A percentile compares a stretch with the other conserved stretches of the same genome.
Evolutionary conservation across 2,329 filamentous ascomycete genomes (phyloP).

Genomic region (Diaporthe sp.): DNA sequence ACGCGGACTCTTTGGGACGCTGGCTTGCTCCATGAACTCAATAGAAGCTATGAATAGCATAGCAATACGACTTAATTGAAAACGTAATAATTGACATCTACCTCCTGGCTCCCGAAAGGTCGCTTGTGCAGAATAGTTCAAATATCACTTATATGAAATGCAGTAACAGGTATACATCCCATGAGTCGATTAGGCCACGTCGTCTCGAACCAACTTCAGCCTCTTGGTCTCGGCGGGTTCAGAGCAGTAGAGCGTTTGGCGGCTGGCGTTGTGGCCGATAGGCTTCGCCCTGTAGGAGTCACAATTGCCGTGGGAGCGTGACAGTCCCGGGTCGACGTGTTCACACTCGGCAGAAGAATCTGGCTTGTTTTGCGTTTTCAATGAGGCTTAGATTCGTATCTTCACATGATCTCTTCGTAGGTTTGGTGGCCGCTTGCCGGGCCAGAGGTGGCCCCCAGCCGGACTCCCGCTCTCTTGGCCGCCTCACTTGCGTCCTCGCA

Average conservation of each 20-base stretch:
- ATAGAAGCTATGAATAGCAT: constrained; percentile 26
- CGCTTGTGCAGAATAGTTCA: background rate
- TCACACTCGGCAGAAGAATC: background rate
- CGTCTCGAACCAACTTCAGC: background rate
- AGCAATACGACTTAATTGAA: constrained; percentile 8
- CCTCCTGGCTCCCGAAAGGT: too few relatives aligned
- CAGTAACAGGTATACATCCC: background rate
- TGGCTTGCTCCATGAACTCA: background rate
- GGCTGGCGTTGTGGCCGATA: background rate
- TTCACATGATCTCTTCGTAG: constrained; percentile 22
- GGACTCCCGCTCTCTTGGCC: background rate
- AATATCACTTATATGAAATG: background rate
- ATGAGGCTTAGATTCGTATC: background rate
- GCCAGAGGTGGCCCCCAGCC: background rate
- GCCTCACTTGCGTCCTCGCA: constrained; percentile 23
- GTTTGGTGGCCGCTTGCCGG: background rate
- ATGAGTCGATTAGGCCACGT: background rate
- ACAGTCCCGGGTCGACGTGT: background rate
- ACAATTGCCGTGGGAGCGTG: background rate
- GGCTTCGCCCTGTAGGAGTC: background rate
- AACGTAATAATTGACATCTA: background rate
- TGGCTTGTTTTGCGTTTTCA: background rate
- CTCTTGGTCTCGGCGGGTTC: background rate
- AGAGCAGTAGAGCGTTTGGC: background rate
- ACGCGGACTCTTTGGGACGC: background rate